Conservation (phyloP, 2,329 filamentous ascomycete genomes). For the Rhinocladiella mackenziei region DNA sequence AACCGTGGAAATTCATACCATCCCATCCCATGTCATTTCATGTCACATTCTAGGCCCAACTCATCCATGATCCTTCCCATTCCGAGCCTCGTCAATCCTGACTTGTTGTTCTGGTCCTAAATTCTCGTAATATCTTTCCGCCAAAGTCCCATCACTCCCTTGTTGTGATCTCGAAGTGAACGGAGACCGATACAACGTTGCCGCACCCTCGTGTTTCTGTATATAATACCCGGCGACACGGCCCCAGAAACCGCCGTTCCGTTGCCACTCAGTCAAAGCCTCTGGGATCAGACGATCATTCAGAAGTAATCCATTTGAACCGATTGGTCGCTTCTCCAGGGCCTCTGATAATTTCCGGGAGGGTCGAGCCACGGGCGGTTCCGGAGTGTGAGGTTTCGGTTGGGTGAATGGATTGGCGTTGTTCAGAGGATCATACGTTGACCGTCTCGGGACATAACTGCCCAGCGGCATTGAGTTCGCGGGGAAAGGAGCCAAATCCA, state of each 20-base stretch:
- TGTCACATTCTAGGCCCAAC: too few species aligned
- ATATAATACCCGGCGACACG: slow-evolving; percentile 27
- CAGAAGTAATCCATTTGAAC: slow-evolving; percentile 20
- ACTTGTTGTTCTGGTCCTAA: slow-evolving; percentile 13
- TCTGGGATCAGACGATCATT: slow-evolving; percentile 25
- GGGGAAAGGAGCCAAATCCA: slow-evolving; percentile 24
- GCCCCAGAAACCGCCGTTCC: slow-evolving; percentile 28
- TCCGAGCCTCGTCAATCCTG: slow-evolving; percentile 17
- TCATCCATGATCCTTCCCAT: neutral
- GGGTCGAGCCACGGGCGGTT: slow-evolving; percentile 23
- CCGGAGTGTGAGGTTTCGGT: slow-evolving; percentile 8
- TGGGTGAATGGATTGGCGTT: slow-evolving; percentile 5
- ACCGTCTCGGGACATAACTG: slow-evolving; percentile 21
- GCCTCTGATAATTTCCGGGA: slow-evolving; percentile 18
- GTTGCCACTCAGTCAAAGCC: slow-evolving; percentile 24
- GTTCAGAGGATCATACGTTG: slow-evolving; percentile 23
- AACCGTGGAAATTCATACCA: too few species aligned
- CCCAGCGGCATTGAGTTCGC: slow-evolving; percentile 15
- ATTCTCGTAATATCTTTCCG: slow-evolving; percentile 20
- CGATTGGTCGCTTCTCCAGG: slow-evolving; percentile 24
- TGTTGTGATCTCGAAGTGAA: slow-evolving; percentile 17
- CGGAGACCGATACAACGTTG: slow-evolving; percentile 26
- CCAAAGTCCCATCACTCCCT: slow-evolving; percentile 5
- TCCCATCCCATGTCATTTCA: too few species aligned
- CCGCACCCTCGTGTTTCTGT: slow-evolving; percentile 22